Base-by-base conservation (phyloP, 169 alveolate species). In the Cryptosporidium tyzzeri region DNA sequence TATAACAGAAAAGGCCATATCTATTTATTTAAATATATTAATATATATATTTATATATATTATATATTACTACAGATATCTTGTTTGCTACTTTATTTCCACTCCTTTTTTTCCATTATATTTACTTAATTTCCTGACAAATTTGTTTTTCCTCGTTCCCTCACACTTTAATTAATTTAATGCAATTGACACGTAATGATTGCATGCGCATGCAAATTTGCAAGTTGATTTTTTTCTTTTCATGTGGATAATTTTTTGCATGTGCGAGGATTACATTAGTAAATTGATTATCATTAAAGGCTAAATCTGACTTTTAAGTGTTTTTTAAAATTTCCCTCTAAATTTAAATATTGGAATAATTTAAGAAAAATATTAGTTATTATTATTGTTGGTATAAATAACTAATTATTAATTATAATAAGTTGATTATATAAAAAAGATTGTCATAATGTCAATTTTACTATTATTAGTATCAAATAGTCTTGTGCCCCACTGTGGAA, bases 131-230 rank as follows among this genome's bases (percentile, higher is more conserved):
- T 59, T 9, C 39, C n/a, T 21, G 16, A 21, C 69, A 21, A n/a
- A 31, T 5, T 23, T 26, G 67, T 31, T n/a, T 45, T 16, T 48
- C 55, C 55, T 41, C 48, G 48, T 41, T 41, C 55, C 55, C 55
- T 48, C 55, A 48, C 2, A 2, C 21, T 16, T 48, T 12, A 48
- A 65, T 35, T 65, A 7, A 65, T 31, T 16, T 31, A 65, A 65
- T 65, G 39, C 45, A 65, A 35, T 41, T 69, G 21, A 69, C 84
- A 69, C 84, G 84, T 39, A 69, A 69, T 69, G 31, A 41, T 14
- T 69, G 61, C 84, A 69, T 69, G 84, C 16, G n/a, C 41, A 29
- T 45, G 33, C 41, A 45, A 9, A 69, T 37, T 37, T 48, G 55
- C 55, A 48, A 48, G 21, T 48, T 48, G n/a, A 44, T 12, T 44